Evolutionary conservation across 1,284 basidiomycete genomes (phyloP).

Genomic region (Fomitopsis betulina): DNA sequence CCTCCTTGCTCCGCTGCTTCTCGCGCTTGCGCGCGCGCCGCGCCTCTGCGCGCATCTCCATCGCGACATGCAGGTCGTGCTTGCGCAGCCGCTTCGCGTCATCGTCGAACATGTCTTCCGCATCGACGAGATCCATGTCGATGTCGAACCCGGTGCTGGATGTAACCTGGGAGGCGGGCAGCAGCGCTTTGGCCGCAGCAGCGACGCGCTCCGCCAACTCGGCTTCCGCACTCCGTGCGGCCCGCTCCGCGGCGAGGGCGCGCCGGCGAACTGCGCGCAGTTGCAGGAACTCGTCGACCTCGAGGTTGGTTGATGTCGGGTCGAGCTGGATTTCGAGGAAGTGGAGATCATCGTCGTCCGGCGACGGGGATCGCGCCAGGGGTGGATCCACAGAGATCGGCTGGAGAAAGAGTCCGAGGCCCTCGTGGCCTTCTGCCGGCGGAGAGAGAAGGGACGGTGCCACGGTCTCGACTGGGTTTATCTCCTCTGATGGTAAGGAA

Average conservation of each 20-base stretch:
- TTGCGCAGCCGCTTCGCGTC: constrained; percentile 21
- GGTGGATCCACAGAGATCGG: constrained; percentile 21
- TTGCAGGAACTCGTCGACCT: constrained; percentile 22
- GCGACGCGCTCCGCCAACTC: constrained; percentile 26
- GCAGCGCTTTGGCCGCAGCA: constrained; percentile 18
- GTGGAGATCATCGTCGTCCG: constrained; percentile 36
- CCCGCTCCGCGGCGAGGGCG: constrained; percentile 36
- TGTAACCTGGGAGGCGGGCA: constrained; percentile 12
- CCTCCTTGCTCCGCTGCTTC: constrained; percentile 47
- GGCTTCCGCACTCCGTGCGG: constrained; percentile 34
- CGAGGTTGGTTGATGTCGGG: constrained; percentile 31
- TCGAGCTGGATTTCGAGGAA: constrained; percentile 33
- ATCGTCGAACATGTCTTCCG: constrained; percentile 10
- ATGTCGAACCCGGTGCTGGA: not conserved
- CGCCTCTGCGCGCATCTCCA: constrained; percentile 40
- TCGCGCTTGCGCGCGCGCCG: constrained; percentile 41
- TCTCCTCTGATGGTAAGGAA: constrained; percentile 8
- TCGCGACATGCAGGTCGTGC: constrained; percentile 32
- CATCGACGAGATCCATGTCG: not conserved
- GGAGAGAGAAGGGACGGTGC: constrained; percentile 10
- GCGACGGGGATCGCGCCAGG: constrained; percentile 41
- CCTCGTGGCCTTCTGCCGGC: constrained; percentile 8
- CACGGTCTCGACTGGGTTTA: constrained; percentile 1
- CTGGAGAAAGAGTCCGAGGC: constrained; percentile 22
- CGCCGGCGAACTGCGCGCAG: constrained; percentile 36